Conservation (phyloP, 1,284 basidiomycete genomes). For the Trichosporon faecale region DNA sequence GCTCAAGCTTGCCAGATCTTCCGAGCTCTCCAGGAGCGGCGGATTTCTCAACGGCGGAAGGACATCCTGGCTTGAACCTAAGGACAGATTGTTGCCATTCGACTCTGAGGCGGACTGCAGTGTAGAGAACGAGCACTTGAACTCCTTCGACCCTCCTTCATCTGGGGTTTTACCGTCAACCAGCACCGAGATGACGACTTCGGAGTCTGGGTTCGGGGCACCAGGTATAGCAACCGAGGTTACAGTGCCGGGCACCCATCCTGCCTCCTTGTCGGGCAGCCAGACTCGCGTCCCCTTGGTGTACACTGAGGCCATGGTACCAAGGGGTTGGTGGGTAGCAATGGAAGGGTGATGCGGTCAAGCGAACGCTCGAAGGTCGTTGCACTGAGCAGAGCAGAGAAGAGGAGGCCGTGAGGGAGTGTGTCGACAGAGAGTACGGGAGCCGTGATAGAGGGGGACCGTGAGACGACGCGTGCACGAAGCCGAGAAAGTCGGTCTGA, state of each 20-base stretch:
- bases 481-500: too few species aligned
- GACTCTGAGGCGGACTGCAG: constrained; percentile 33
- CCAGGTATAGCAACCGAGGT: constrained; percentile 36
- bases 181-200: constrained; percentile 39
- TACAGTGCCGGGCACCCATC: constrained; percentile 52
- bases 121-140: constrained; percentile 42
- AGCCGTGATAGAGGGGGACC: constrained; percentile 5
- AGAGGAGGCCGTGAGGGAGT: neutral
- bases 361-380: neutral
- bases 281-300: constrained; percentile 51
- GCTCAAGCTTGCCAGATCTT: constrained; percentile 95
- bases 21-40: constrained; percentile 90
- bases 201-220: constrained; percentile 27
- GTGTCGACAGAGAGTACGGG: neutral
- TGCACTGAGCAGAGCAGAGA: neutral
- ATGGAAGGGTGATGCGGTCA: neutral
- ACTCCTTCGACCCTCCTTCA: constrained; percentile 29
- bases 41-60: constrained; percentile 95
- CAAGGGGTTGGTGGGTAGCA: neutral
- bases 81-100: constrained; percentile 28
- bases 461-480: neutral
- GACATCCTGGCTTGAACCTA: constrained; percentile 35
- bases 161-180: constrained; percentile 30
- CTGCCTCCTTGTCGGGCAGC: constrained; percentile 47
- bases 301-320: constrained; percentile 44